A percentile compares a stretch with the other conserved stretches of the same genome.
phyloP scores from a whole-genome alignment of 306 rosid species.

The Vicia villosa region DNA sequence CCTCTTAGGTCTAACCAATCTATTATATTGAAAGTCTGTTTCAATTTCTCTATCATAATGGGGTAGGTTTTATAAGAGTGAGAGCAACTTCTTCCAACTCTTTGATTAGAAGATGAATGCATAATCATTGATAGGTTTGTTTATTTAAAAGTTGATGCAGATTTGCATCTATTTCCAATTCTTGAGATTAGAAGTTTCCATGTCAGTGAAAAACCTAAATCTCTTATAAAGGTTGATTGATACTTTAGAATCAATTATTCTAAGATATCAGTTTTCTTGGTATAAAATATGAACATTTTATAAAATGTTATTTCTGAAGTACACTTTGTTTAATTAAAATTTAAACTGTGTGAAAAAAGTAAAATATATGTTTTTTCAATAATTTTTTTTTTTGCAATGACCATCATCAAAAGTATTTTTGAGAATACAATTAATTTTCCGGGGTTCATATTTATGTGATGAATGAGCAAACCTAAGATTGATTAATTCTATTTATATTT shows the following conservation, averaged over 20 bases:
- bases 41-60: slow-evolving; percentile 38
- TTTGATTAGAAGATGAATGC: slow-evolving; percentile 24
- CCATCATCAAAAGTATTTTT: no score
- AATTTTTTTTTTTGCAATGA: no score
- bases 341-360: no score
- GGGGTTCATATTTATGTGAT: no score
- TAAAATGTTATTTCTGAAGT: no score
- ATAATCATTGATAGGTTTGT: background rate
- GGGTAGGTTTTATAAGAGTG: slow-evolving; percentile 33
- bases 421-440: no score
- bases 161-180: background rate
- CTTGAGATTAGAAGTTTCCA: background rate
- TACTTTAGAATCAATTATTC: slow-evolving; percentile 10
- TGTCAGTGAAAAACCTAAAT: background rate
- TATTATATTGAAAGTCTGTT: slow-evolving; percentile 22
- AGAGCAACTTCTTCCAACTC: slow-evolving; percentile 48
- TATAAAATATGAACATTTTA: no score
- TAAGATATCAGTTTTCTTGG: background rate
- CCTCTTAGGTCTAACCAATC: slow-evolving; percentile 45
- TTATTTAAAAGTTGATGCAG: slow-evolving; percentile 1
- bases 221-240: background rate
- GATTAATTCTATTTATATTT: no score
- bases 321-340: no score
- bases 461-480: no score
- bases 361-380: no score